Evolutionary conservation across 1,284 basidiomycete genomes (phyloP), one percentile per base, ranked within the genome.

Genomic region (Schizopora paradoxa): DNA sequence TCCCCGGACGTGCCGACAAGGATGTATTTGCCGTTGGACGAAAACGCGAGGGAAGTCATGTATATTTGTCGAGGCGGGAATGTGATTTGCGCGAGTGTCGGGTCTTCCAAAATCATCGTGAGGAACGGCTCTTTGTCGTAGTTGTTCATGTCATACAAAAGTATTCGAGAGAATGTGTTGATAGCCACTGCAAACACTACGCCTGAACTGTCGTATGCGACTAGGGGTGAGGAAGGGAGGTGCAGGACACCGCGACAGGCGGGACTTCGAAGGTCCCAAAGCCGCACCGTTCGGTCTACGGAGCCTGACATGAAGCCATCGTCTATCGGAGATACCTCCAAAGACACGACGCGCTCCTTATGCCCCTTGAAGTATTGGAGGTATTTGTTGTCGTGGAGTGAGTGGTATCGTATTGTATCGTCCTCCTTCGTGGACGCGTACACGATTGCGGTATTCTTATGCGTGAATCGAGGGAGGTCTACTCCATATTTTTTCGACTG

Each of bases 401-500:
- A 92, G 57, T 96, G 91, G 63, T 98, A 97, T 19, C 96, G 83
- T 51, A 99, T 80, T 1, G 90, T 91, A 58, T 98, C 90, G 61
- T 97, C 90, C 62, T 89, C 90, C 64, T 96, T 97, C 5, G 94
- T 98, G 1, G 91, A 94, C 1, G 95, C 91, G 60, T 98, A 84
- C 2, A 99, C 64, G 46, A 98, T 85, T 4, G 85, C 79, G 0
- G 82, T 82, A 49, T 78, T 82, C 57, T 87, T 87, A 67, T 99
- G 96, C 0, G 95, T 97, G 61, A 97, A 97, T 2, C 93, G 80
- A 13, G 92, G 91, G 13, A 96, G 77, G 61, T 94, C 88, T 23
- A 92, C 87, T 1, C 96, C 96, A 63, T 99, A 99, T 65, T 99
- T 99, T 64, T 94, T 91, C 0, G 93, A 97, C 56, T 87, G 82